Conservation (phyloP, 176 grass and related monocot species). For the Avena insularis region DNA sequence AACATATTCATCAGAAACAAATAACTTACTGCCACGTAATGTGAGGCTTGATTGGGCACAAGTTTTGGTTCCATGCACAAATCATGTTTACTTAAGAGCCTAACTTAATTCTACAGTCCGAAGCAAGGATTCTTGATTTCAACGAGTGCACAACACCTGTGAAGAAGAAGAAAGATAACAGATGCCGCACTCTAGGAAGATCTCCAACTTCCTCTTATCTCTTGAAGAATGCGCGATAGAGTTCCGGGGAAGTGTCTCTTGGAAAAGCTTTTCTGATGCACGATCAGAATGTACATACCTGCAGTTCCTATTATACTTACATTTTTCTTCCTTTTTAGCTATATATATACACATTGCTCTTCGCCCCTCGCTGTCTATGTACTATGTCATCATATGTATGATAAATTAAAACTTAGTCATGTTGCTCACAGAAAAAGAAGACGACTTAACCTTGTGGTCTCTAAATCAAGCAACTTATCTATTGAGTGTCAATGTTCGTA, state of each 20-base stretch:
- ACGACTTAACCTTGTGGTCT: neutral
- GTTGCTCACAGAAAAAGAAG: neutral
- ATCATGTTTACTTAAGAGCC: slow-evolving; percentile 12
- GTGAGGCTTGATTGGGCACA: neutral
- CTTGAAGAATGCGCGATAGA: slow-evolving; percentile 62
- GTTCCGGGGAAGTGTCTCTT: neutral
- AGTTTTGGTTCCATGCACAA: neutral
- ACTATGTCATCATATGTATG: slow-evolving; percentile 23
- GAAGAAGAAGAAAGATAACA: slow-evolving; percentile 54
- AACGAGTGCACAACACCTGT: slow-evolving; percentile 67
- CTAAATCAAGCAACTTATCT: neutral
- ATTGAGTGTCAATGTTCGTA: neutral
- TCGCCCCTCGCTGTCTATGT: neutral
- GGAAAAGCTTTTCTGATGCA: slow-evolving; percentile 26
- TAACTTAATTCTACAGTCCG: slow-evolving; percentile 57
- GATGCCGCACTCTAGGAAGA: slow-evolving; percentile 34
- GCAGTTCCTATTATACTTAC: slow-evolving; percentile 24
- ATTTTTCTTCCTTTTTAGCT: slow-evolving; percentile 8
- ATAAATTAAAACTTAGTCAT: neutral
- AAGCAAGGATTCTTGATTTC: slow-evolving; percentile 84
- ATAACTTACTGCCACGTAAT: neutral
- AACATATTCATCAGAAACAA: neutral
- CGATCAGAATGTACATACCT: slow-evolving; percentile 54
- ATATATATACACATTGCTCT: slow-evolving; percentile 7
- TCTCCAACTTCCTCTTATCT: slow-evolving; percentile 64